A percentile compares a stretch with the other conserved stretches of the same genome.
Conservation (phyloP, 805 yeast species). For the Lachancea nothofagi region DNA sequence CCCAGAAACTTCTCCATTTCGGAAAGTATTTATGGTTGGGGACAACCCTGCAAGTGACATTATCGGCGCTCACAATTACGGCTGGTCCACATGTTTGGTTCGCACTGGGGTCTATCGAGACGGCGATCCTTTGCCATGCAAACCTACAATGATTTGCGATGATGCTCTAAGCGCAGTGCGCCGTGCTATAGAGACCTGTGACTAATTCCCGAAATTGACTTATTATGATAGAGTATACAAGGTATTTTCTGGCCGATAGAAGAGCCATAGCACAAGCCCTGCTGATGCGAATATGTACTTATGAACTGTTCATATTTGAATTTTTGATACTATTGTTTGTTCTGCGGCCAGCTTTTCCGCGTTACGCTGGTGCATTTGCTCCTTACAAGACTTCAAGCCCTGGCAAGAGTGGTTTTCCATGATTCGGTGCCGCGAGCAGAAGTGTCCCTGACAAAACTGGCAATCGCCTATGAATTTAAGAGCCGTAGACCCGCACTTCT, state of each 20-base stretch:
- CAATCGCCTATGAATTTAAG: slow-evolving; percentile 72
- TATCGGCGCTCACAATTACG: slow-evolving; percentile 76
- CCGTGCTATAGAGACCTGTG: slow-evolving; percentile 2
- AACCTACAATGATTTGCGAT: slow-evolving; percentile 47
- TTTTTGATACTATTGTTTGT: slow-evolving; percentile 65
- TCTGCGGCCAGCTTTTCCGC: slow-evolving; percentile 79
- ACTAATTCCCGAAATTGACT: too few relatives aligned
- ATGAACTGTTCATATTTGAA: slow-evolving; percentile 33
- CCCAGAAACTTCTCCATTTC: slow-evolving; percentile 41
- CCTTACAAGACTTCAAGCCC: slow-evolving; percentile 76
- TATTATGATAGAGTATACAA: too few relatives aligned
- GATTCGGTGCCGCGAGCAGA: slow-evolving; percentile 80
- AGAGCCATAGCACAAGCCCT: too few relatives aligned
- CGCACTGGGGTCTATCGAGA: slow-evolving; percentile 82
- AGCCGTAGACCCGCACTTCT: slow-evolving; percentile 58
- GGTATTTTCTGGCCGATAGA: too few relatives aligned
- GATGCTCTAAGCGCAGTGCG: slow-evolving; percentile 49
- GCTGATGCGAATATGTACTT: not conserved
- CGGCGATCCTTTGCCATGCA: slow-evolving; percentile 38
- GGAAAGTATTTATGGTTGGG: slow-evolving; percentile 87
- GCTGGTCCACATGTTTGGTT: slow-evolving; percentile 85
- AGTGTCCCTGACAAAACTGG: slow-evolving; percentile 75
- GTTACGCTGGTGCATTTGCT: slow-evolving; percentile 74
- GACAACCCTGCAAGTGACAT: slow-evolving; percentile 95
- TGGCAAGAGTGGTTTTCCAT: slow-evolving; percentile 79